Evolutionary conservation across 768 basidiomycete genomes (phyloP).

Genomic region (Leucosporidium yakuticum): DNA sequence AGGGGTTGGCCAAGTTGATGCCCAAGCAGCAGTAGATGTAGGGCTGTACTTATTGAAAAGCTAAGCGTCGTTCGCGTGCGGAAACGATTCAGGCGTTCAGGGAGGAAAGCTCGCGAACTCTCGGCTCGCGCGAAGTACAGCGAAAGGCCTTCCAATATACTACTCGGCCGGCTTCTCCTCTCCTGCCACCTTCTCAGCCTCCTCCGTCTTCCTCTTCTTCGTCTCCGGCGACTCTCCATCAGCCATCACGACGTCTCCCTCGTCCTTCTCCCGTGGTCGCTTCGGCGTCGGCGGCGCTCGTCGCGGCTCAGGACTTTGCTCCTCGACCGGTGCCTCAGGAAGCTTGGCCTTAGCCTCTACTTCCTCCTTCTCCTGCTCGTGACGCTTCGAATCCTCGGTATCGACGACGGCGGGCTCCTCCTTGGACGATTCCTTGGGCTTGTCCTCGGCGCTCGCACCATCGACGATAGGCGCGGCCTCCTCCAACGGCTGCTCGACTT

Average conservation of each 20-base stretch:
- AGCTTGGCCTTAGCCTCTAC: too few species aligned
- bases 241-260: conserved; percentile 3
- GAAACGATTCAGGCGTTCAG: not conserved
- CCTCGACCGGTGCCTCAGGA: too few species aligned
- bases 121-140: not conserved
- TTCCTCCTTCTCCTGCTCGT: too few species aligned
- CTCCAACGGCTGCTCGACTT: not conserved
- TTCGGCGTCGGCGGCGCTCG: conserved; percentile 23
- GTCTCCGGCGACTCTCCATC: not conserved
- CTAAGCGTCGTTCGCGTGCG: not conserved
- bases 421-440: not conserved
- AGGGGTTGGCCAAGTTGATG: not conserved
- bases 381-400: too few species aligned
- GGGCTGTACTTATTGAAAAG: too few species aligned
- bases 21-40: not conserved
- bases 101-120: not conserved
- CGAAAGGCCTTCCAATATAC: not conserved
- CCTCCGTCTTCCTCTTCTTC: not conserved
- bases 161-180: not conserved
- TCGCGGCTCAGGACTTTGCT: too few species aligned
- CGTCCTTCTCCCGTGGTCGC: conserved; percentile 8
- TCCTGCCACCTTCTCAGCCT: not conserved
- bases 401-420: not conserved
- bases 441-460: not conserved
- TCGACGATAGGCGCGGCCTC: not conserved